These are phyloP conservation scores for Malassezia yamatoensis DNA, from an alignment of 1,284 basidiomycete genomes.

Conservation along the genomic window DNA sequence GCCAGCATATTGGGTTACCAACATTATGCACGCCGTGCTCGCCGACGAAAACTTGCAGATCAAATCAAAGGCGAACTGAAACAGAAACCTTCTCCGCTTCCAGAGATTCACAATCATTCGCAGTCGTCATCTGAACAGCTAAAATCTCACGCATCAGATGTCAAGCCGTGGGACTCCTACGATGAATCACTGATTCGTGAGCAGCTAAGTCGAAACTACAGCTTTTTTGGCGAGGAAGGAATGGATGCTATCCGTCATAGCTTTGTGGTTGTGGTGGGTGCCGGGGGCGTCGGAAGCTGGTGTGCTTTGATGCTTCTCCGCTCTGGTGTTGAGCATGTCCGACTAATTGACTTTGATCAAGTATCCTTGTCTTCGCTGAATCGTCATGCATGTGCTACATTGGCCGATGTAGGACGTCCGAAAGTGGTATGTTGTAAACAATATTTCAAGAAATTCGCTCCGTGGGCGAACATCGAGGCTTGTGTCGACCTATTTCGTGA, in stretches of 20 bases:
- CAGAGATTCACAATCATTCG: not conserved
- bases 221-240: slow-evolving; percentile 81
- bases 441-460: slow-evolving; percentile 61
- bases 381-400: slow-evolving; percentile 74
- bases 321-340: slow-evolving; percentile 36
- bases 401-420: slow-evolving; percentile 82
- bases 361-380: slow-evolving; percentile 54
- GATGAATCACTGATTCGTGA: slow-evolving; percentile 49
- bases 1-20: slow-evolving; percentile 29
- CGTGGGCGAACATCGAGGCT: slow-evolving; percentile 57
- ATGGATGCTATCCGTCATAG: slow-evolving; percentile 69
- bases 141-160: not conserved
- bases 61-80: not conserved
- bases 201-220: slow-evolving; percentile 84
- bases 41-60: slow-evolving; percentile 19
- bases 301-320: slow-evolving; percentile 69
- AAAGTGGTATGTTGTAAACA: slow-evolving; percentile 78
- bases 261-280: slow-evolving; percentile 78
- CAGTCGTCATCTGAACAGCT: not conserved
- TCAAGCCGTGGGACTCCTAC: slow-evolving; percentile 13
- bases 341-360: slow-evolving; percentile 47
- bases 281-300: slow-evolving; percentile 93
- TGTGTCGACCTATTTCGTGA: slow-evolving; percentile 36
- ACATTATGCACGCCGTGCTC: slow-evolving; percentile 20
- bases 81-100: not conserved